A percentile compares a stretch with the other conserved stretches of the same genome.
Conservation (phyloP, 352 stramenopile species). For the Peronospora destructor region DNA sequence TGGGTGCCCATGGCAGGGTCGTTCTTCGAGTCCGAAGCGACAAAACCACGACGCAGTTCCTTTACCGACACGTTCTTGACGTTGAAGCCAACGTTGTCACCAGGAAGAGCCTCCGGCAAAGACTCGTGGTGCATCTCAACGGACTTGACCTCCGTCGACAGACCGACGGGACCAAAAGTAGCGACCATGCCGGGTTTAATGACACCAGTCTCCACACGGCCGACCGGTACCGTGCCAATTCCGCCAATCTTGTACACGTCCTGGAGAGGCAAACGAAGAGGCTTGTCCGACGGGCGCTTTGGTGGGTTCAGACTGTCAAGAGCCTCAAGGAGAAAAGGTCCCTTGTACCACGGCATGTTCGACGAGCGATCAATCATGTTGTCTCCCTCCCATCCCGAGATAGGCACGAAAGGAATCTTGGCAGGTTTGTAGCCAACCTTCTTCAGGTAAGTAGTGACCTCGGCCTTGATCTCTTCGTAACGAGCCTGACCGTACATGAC, state of each 20-base stretch:
- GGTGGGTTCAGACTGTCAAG: slow-evolving; percentile 89
- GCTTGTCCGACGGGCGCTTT: slow-evolving; percentile 90
- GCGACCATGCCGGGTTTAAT: slow-evolving; percentile 92
- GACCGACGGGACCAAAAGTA: slow-evolving; percentile 85
- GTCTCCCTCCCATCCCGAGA: slow-evolving; percentile 94
- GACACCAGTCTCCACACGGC: slow-evolving; percentile 94
- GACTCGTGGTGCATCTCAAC: slow-evolving; percentile 95
- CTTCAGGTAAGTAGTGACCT: slow-evolving; percentile 90
- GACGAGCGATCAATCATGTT: slow-evolving; percentile 94
- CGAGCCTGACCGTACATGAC: slow-evolving; percentile 90
- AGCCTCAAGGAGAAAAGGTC: slow-evolving; percentile 85
- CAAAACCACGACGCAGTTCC: slow-evolving; percentile 91
- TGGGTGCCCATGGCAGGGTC: slow-evolving; percentile 81
- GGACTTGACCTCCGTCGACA: slow-evolving; percentile 92
- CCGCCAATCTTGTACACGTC: slow-evolving; percentile 97
- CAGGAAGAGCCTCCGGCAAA: slow-evolving; percentile 87
- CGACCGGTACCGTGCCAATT: slow-evolving; percentile 95
- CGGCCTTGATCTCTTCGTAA: slow-evolving; percentile 92
- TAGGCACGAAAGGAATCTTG: slow-evolving; percentile 94
- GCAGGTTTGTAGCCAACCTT: slow-evolving; percentile 95
- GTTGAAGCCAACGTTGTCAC: slow-evolving; percentile 97
- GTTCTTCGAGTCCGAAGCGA: slow-evolving; percentile 90
- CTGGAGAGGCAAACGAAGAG: slow-evolving; percentile 93
- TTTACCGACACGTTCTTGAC: slow-evolving; percentile 94
- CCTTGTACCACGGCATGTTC: slow-evolving; percentile 98